Percentiles rank a stretch among this genome's conserved stretches.
These are phyloP conservation scores for Saxophila tyrrhenica DNA, from an alignment of 495 filamentous ascomycete species.

Conservation along the genomic window DNA sequence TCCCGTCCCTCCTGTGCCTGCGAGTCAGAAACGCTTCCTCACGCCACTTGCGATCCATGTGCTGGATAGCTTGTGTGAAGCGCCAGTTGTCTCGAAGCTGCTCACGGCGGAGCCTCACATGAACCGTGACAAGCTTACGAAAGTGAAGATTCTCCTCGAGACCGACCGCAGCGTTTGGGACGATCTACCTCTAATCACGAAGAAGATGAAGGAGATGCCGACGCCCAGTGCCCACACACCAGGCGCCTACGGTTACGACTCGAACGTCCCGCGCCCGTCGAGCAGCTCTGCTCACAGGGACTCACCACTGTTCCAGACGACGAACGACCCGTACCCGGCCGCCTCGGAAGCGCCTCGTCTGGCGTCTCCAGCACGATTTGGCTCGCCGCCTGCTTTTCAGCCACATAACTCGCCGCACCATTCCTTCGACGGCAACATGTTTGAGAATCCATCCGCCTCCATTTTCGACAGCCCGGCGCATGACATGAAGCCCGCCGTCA, in stretches of 20 bases:
- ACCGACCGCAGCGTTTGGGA: conserved; percentile 6
- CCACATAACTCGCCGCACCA: background rate
- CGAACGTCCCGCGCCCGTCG: background rate
- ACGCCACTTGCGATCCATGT: conserved; percentile 18
- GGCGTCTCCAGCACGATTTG: conserved; percentile 9
- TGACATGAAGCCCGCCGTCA: conserved; percentile 6
- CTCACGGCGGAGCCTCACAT: conserved; percentile 17
- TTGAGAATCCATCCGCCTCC: conserved; percentile 4
- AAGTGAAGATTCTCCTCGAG: conserved; percentile 14
- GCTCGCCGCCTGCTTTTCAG: background rate
- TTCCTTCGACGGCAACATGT: conserved; percentile 15
- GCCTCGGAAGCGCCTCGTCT: conserved; percentile 4
- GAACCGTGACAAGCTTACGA: conserved; percentile 20
- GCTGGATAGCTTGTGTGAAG: conserved; percentile 10
- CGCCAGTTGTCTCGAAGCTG: conserved; percentile 17
- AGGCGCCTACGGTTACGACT: conserved; percentile 4
- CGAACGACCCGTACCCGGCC: background rate
- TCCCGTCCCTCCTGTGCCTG: background rate
- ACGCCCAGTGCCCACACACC: conserved; percentile 5
- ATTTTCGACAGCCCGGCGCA: conserved; percentile 17
- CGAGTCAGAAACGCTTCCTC: conserved; percentile 8
- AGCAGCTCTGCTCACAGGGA: background rate
- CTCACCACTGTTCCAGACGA: conserved; percentile 7
- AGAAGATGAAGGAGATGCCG: conserved; percentile 7
- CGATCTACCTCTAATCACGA: conserved; percentile 9